These are phyloP conservation scores for Skeletonema costatum DNA, from an alignment of 108 stramenopile species.

Conservation along the genomic window DNA sequence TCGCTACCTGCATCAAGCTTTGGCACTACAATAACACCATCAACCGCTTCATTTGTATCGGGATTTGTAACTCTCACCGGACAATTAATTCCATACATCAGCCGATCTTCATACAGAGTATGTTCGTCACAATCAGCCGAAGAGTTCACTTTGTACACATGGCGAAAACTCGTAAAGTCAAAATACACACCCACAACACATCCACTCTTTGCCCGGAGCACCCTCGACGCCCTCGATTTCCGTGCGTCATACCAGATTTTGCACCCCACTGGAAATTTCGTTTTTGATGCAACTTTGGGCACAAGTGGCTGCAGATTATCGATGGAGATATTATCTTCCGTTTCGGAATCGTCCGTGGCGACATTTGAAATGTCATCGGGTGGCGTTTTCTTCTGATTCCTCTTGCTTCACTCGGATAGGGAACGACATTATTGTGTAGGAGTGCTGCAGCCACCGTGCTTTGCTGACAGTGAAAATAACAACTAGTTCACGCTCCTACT, in stretches of 20 bases:
- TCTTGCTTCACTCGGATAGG: not conserved
- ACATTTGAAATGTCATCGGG: not conserved
- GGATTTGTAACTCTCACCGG: not conserved
- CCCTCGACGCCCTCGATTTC: not conserved
- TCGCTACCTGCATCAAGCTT: not conserved
- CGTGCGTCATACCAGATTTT: not conserved
- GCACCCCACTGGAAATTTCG: not conserved
- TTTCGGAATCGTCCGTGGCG: not conserved
- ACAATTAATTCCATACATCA: not conserved
- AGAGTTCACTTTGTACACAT: not conserved
- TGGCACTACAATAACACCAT: not conserved
- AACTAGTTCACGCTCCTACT: no score
- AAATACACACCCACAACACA: not conserved
- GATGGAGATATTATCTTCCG: not conserved
- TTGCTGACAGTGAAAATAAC: no score
- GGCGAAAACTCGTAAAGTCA: not conserved
- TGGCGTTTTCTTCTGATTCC: not conserved
- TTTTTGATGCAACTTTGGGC: not conserved
- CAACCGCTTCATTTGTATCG: not conserved
- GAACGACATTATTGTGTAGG: no score
- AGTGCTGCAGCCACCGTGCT: no score
- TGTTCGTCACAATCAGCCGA: not conserved
- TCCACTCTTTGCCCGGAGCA: not conserved
- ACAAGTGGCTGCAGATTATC: not conserved
- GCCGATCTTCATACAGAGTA: not conserved